phyloP scores from a whole-genome alignment of 2,329 filamentous ascomycete species.

The Pyrenochaeta sp. region DNA sequence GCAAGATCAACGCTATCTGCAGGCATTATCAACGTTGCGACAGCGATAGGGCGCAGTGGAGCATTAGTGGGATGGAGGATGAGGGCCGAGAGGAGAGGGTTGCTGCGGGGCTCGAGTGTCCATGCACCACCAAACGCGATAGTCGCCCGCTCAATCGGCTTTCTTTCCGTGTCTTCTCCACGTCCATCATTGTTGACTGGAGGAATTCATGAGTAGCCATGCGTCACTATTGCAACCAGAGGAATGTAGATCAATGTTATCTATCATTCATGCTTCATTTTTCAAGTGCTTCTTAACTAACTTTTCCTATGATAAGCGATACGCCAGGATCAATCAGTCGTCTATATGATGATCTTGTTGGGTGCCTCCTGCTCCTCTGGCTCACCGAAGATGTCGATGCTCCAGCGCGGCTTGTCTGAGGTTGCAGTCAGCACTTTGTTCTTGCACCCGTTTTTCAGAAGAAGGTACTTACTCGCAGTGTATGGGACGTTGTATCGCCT shows the following conservation, averaged over 20 bases:
- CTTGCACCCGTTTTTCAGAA: not conserved
- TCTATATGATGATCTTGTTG: constrained; percentile 20
- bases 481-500: constrained; percentile 41
- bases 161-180: no score
- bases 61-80: no score
- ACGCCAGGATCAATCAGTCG: not conserved
- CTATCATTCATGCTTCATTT: no score
- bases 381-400: constrained; percentile 37
- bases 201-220: no score
- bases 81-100: no score
- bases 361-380: constrained; percentile 40
- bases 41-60: not conserved
- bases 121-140: not conserved
- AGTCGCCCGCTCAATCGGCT: not conserved
- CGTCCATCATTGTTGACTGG: no score
- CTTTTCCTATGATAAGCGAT: not conserved
- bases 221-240: no score
- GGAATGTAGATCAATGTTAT: no score
- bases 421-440: not conserved
- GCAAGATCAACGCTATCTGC: no score
- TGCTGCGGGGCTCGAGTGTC: no score
- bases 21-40: no score
- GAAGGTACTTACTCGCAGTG: constrained; percentile 44
- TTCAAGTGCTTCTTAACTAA: no score
- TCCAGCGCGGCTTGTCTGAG: constrained; percentile 45